Base-by-base conservation (phyloP, 306 rosid species). In the Comarum palustre region DNA sequence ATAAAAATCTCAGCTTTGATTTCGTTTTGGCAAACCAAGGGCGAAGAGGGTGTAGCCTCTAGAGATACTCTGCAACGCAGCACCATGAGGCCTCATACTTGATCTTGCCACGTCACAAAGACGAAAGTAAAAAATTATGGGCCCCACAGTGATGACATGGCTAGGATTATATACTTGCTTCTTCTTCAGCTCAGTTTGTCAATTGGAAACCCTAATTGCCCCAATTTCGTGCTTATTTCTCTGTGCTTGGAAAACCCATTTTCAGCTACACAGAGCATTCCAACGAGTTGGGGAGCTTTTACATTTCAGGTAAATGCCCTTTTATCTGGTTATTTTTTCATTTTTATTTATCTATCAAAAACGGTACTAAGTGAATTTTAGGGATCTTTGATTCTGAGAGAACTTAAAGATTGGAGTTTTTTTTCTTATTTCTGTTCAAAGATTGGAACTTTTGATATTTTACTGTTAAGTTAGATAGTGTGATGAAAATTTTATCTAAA, bases 81-180 rank as follows among this genome's bases (percentile, higher is more conserved):
- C 1, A 25, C 43, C 59, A 27, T 14, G 24, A 45, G 47, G 25
- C 58, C 60, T 60, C 58, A 46, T 27, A 3, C 0, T 0, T 19
- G 39, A 61, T 73, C 45, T n/a, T 31, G 47, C 45, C 77, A 73
- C 60, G 69, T 73, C 76, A 45, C 0, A 13, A 27, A 8, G 9
- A 29, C 4, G 39, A 5, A 8, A 2, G 15, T 19, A 8, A n/a
- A 25, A 8, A n/a, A 25, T 3, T 4, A 1, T 60, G 59, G 20
- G 61, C 29, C 77, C 69, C 60, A 47, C 34, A n/a, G 2, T 31
- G 48, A n/a, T 62, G 70, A 73, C 70, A 22, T 73, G 77, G 61
- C 13, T 11, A 27, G 6, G 10, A 52, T 12, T 8, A 58, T 58
- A 25, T 31, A 2, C 0, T 48, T 51, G 3, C 62, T 34, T 34